Evolutionary conservation across 352 stramenopile species (phyloP).

Genomic region (Phytophthora brassicae): DNA sequence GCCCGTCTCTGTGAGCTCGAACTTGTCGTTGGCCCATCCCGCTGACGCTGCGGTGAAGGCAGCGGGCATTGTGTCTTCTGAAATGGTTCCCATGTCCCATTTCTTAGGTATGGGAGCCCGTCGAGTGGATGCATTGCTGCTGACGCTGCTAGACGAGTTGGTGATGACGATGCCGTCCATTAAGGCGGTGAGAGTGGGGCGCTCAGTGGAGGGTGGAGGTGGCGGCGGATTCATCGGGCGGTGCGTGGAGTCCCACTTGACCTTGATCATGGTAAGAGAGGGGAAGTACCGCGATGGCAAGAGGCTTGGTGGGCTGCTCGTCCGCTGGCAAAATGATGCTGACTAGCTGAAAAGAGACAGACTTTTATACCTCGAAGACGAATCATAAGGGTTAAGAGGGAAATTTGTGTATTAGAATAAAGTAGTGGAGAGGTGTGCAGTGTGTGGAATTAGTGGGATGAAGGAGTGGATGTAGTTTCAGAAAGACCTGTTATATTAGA

Average conservation of each 20-base stretch:
- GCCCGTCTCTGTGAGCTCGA: conserved; percentile 58
- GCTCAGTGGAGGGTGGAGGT: conserved; percentile 8
- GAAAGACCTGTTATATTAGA: neutral
- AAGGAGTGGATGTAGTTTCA: neutral
- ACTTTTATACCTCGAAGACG: neutral
- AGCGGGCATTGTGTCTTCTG: conserved; percentile 55
- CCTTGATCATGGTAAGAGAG: conserved; percentile 55
- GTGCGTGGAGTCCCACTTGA: conserved; percentile 69
- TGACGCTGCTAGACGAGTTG: conserved; percentile 12
- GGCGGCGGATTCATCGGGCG: conserved; percentile 13
- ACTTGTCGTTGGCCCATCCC: conserved; percentile 57
- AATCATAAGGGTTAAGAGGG: too few species aligned
- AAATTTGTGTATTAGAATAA: too few species aligned
- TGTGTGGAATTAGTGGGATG: too few species aligned
- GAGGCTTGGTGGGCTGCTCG: neutral
- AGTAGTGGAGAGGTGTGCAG: too few species aligned
- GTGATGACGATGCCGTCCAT: conserved; percentile 46
- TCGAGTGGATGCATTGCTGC: conserved; percentile 16
- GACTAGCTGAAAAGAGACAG: conserved; percentile 19
- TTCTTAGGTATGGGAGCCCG: conserved; percentile 30
- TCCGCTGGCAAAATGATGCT: conserved; percentile 23
- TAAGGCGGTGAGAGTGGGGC: conserved; percentile 36
- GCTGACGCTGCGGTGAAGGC: conserved; percentile 41
- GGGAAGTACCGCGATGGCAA: neutral
- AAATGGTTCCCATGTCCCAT: conserved; percentile 85